Evolutionary conservation across 768 basidiomycete genomes (phyloP).

Genomic region (Gautieria morchelliformis): DNA sequence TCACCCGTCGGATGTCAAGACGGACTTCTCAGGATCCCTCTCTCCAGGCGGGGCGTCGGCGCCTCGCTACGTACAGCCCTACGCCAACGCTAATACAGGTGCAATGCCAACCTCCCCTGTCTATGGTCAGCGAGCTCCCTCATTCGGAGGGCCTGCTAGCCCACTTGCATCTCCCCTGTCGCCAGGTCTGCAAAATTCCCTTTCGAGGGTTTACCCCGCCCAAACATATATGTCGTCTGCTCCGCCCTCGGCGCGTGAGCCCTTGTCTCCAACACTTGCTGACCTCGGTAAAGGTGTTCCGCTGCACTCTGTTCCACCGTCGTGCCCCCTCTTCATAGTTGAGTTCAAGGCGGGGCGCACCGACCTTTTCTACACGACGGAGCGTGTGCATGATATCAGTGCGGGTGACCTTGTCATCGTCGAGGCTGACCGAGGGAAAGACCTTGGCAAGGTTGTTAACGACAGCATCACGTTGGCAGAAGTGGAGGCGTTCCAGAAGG

Average conservation of each 20-base stretch:
- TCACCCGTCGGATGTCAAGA: background rate
- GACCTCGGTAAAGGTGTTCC: constrained; percentile 88
- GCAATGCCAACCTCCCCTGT: background rate
- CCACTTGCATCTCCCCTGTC: constrained; percentile 48
- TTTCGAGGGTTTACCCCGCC: background rate
- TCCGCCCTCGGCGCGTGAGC: constrained; percentile 4
- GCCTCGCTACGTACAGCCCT: background rate
- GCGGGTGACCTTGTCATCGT: constrained; percentile 93
- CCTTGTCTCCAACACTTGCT: constrained; percentile 18
- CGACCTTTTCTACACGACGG: constrained; percentile 86
- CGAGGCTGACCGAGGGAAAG: constrained; percentile 91
- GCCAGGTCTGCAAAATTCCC: constrained; percentile 20
- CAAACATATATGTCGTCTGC: background rate
- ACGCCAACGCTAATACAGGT: background rate
- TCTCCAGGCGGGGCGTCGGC: background rate
- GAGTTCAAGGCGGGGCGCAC: constrained; percentile 97
- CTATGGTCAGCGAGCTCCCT: constrained; percentile 28
- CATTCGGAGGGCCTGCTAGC: constrained; percentile 27
- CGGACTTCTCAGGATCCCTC: background rate
- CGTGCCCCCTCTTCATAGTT: constrained; percentile 90
- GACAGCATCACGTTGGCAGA: constrained; percentile 84
- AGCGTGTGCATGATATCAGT: constrained; percentile 52
- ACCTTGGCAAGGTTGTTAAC: constrained; percentile 86
- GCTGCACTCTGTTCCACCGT: constrained; percentile 68
- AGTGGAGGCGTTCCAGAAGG: constrained; percentile 83